Evolutionary conservation across 2,329 filamentous ascomycete species (phyloP), one percentile per base, ranked within the genome.

Genomic region (Ophiostoma quercus): DNA sequence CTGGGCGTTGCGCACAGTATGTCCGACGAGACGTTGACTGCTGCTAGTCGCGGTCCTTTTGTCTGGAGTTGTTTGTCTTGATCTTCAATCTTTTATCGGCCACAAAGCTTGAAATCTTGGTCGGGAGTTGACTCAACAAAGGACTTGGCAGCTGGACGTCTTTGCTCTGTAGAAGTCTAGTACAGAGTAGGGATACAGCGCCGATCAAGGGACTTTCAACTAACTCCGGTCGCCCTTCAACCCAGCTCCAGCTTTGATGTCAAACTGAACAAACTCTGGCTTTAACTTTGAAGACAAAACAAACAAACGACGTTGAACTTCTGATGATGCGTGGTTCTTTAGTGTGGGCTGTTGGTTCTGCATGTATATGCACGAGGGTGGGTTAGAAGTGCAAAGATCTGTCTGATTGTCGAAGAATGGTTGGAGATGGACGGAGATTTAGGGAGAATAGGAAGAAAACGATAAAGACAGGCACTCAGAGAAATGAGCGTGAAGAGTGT

Each of bases 301-400:
- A 19, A 19, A 16, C 16, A 47, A 16, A 19, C 19, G 43, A 47
- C 43, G 43, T 47, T 8, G 43, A n/a, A n/a, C 43, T 47, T 57
- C 4, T 4, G 29, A 57, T 57, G 51, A 25, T 57, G 4, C 22
- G 51, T 11, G 22, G 51, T 57, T 51, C 47, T 51, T 57, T 57
- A 29, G 51, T 57, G 51, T 8, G 51, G 51, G 51, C 22, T 11
- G 22, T 22, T 57, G n/a, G 51, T 29, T 12, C 51, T 57, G 51
- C n/a, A 57, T 57, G 51, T 57, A 57, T 2, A 57, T 57, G 51
- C n/a, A 51, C 47, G 47, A 51, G 19, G 47, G 47, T 51, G 47
- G 47, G 47, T 14, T 51, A 51, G 47, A 51, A 7, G 16, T n/a
- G 47, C 47, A 51, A 41, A 39, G 37, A 39, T 39, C 37, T 39